Base-by-base conservation (phyloP, 164 flowering plant species). In the Vitis cinerea region DNA sequence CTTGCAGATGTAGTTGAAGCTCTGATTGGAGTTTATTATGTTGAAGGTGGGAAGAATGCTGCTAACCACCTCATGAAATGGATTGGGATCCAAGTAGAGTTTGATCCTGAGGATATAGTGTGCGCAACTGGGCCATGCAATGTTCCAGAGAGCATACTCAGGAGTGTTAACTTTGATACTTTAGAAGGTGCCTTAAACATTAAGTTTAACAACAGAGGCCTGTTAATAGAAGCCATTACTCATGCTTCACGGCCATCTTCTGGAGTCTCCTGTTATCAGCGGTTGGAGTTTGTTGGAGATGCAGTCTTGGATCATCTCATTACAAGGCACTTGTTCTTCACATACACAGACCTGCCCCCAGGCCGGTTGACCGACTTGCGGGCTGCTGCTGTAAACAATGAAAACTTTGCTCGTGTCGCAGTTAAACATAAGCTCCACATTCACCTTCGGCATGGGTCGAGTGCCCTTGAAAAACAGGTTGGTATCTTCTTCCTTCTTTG, bases 341-440 rank as follows among this genome's bases (percentile, higher is more conserved):
- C 88, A 1, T 96, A 96, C 81, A 90, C 92, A 5, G 89, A 92
- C 84, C 82, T 96, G 17, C 98, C 99, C 10, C 99, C 99, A 2
- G 99, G 99, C 30, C 93, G 99, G 54, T 80, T 96, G 80, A 96
- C 98, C 11, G 99, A 96, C 73, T 77, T 96, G 69, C 87, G 99
- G 79, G 99, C 99, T 75, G 99, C 99, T 59, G 99, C 99, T 67
- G 99, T 96, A 29, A 96, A 96, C 80, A 96, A 96, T 75, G 98
- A 96, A 71, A 96, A 93, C 66, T 96, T 96, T 84, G 99, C 99
- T 29, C 97, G 98, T 58, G 94, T 96, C 66, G 95, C 97, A 2
- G 98, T 96, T 65, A 96, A 92, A 78, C 97, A 87, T 74, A 85
- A 82, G 77, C 94, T 93, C 67, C 98, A 96, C 74, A 10, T 87